These are phyloP conservation scores for Mortierella sp. DNA, from an alignment of 371 early-diverging fungal genomes.

Conservation along the genomic window DNA sequence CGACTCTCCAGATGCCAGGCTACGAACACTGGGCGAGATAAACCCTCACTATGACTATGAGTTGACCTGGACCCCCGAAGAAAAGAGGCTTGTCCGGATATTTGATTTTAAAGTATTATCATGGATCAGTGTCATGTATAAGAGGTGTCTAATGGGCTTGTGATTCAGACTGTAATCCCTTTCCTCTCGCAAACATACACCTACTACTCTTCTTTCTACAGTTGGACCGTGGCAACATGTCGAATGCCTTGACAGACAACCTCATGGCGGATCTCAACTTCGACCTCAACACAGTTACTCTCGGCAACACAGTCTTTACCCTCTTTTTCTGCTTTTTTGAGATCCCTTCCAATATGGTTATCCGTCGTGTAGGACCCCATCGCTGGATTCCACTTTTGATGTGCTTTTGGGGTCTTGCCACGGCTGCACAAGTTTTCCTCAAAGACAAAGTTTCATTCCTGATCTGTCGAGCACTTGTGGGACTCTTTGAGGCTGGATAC, in stretches of 20 bases:
- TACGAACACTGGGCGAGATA: constrained; percentile 26
- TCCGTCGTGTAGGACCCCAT: constrained; percentile 68
- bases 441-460: constrained; percentile 50
- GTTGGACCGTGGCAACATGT: constrained; percentile 58
- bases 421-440: constrained; percentile 61
- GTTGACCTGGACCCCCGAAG: constrained; percentile 53
- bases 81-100: constrained; percentile 52
- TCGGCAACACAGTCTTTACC: constrained; percentile 54
- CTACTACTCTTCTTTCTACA: constrained; percentile 56
- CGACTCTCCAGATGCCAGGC: constrained; percentile 17
- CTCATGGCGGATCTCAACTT: constrained; percentile 54
- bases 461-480: constrained; percentile 53
- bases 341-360: constrained; percentile 64
- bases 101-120: constrained; percentile 47
- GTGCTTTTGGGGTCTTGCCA: constrained; percentile 72
- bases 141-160: no score
- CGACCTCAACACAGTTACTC: constrained; percentile 59
- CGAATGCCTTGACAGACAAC: constrained; percentile 61
- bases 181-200: not conserved
- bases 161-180: no score
- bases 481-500: constrained; percentile 66
- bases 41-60: constrained; percentile 48
- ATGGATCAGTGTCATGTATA: constrained; percentile 58
- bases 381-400: constrained; percentile 73
- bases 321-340: constrained; percentile 59